A percentile compares a stretch with the other conserved stretches of the same genome.
phyloP scores from a whole-genome alignment of 2,329 filamentous ascomycete species.

The Cylindrodendrum hubeiense region DNA sequence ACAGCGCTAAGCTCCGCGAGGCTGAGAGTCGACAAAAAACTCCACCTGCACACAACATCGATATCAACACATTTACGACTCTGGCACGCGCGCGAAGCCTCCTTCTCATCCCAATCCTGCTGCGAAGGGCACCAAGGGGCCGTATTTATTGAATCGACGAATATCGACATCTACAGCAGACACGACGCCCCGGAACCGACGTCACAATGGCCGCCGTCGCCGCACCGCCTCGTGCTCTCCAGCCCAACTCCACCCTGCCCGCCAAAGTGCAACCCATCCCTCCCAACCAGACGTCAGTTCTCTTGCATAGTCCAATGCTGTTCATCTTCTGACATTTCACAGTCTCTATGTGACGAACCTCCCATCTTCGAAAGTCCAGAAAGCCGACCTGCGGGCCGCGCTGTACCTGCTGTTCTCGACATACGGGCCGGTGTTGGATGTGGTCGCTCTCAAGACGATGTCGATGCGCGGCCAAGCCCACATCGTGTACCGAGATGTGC shows the following conservation, averaged over 20 bases:
- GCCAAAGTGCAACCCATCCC: conserved; percentile 68
- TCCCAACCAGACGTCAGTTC: conserved; percentile 81
- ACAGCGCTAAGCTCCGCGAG: conserved; percentile 32
- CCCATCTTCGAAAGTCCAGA: conserved; percentile 87
- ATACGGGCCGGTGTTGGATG: conserved; percentile 91
- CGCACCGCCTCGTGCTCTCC: conserved; percentile 55
- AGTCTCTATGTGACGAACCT: conserved; percentile 93
- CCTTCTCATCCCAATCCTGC: conserved; percentile 11
- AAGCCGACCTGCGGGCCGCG: conserved; percentile 85
- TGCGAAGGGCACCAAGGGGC: conserved; percentile 1
- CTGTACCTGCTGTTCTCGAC: conserved; percentile 96
- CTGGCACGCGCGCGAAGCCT: conserved; percentile 23
- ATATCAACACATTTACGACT: conserved; percentile 26
- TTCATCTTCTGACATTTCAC: conserved; percentile 15
- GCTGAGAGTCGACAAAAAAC: conserved; percentile 44
- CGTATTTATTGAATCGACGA: conserved; percentile 4
- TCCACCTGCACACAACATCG: conserved; percentile 41
- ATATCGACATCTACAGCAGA: background rate
- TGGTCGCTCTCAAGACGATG: conserved; percentile 87
- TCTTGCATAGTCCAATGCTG: conserved; percentile 11
- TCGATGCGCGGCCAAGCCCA: conserved; percentile 98
- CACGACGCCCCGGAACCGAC: background rate
- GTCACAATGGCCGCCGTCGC: conserved; percentile 51
- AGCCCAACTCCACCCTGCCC: conserved; percentile 57
- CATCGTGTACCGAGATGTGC: conserved; percentile 88